Conservation (phyloP, 2,329 filamentous ascomycete genomes). For the Paecilomyces sp. region DNA sequence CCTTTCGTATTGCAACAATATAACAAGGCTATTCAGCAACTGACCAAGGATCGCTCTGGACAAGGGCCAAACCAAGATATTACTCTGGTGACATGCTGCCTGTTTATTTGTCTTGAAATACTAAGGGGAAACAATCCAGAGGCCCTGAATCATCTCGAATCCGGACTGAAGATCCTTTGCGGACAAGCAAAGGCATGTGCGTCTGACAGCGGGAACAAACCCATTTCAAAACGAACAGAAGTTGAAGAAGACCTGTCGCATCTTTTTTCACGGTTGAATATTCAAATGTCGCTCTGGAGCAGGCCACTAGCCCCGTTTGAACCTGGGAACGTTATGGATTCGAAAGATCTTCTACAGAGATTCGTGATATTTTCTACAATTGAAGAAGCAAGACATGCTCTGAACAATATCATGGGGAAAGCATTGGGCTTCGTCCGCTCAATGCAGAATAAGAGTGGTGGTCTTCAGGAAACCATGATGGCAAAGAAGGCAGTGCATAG, state of each 20-base stretch:
- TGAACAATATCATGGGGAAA: constrained; percentile 9
- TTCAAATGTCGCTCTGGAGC: constrained; percentile 14
- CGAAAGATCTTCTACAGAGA: background rate
- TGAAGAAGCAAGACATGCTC: constrained; percentile 6
- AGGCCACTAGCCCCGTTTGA: constrained; percentile 5
- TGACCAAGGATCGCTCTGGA: constrained; percentile 18
- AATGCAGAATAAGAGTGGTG: background rate
- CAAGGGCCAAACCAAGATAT: constrained; percentile 4
- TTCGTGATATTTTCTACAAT: constrained; percentile 5
- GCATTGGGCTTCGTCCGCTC: constrained; percentile 1
- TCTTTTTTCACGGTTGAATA: constrained; percentile 12
- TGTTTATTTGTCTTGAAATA: constrained; percentile 17
- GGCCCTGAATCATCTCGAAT: constrained; percentile 15
- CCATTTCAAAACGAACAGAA: background rate
- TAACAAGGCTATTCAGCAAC: constrained; percentile 39
- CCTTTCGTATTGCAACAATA: constrained; percentile 42
- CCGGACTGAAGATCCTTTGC: constrained; percentile 13
- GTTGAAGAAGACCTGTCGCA: constrained; percentile 8
- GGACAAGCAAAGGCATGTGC: background rate
- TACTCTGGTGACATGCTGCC: constrained; percentile 12
- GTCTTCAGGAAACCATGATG: background rate
- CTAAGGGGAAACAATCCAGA: constrained; percentile 9
- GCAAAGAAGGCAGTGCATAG: constrained; percentile 1
- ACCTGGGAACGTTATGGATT: background rate
- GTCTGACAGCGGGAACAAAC: background rate